Conservation (phyloP, 495 filamentous ascomycete genomes). For the Penicillium fimorum region DNA sequence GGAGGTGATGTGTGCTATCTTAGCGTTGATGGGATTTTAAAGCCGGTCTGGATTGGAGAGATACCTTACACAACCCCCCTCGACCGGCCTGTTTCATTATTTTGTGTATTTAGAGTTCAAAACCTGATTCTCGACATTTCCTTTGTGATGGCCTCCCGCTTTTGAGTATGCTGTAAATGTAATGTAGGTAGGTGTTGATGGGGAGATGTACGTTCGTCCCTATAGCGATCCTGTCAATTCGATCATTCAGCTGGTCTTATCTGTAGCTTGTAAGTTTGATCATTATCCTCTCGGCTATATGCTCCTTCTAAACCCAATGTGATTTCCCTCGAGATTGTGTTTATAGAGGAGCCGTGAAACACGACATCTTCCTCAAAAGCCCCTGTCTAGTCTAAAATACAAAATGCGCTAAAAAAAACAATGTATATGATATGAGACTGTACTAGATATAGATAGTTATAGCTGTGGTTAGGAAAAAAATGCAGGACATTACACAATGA, state of each 20-base stretch:
- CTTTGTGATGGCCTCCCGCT: slow-evolving; percentile 17
- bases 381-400: neutral
- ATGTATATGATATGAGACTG: neutral
- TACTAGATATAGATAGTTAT: neutral
- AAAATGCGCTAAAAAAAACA: neutral
- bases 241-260: neutral
- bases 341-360: neutral
- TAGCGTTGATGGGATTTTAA: slow-evolving; percentile 33
- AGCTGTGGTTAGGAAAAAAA: neutral
- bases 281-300: neutral
- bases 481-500: neutral
- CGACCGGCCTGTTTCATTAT: slow-evolving; percentile 47
- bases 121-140: slow-evolving; percentile 24
- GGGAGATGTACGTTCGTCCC: neutral
- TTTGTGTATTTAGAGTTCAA: slow-evolving; percentile 51
- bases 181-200: neutral
- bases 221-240: neutral
- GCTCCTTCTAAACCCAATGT: neutral
- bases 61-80: slow-evolving; percentile 20
- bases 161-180: neutral
- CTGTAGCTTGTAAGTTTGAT: neutral
- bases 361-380: neutral
- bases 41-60: slow-evolving; percentile 28
- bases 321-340: neutral
- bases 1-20: slow-evolving; percentile 16